phyloP scores from a whole-genome alignment of 148 eudicot species.

The Polygonum maritimum region DNA sequence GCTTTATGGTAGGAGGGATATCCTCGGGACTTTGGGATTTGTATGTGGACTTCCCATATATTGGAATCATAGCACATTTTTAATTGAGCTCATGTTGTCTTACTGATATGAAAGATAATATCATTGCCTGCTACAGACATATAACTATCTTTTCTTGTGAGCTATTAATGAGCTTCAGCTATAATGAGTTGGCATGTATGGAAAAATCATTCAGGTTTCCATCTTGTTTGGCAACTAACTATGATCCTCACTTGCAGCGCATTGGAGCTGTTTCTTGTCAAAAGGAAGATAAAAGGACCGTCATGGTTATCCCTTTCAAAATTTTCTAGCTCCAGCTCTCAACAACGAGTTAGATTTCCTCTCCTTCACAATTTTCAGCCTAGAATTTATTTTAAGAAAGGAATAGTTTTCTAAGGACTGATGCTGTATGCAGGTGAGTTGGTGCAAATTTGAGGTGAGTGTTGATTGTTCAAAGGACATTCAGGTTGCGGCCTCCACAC shows the following conservation, averaged over 20 bases:
- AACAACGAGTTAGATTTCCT: slow-evolving; percentile 54
- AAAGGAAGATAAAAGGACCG: slow-evolving; percentile 95
- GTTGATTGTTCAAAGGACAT: slow-evolving; percentile 78
- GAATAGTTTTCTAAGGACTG: not conserved
- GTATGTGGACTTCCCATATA: too few species aligned
- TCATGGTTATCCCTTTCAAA: slow-evolving; percentile 82
- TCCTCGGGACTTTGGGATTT: not conserved
- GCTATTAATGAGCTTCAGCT: not conserved
- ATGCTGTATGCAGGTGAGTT: slow-evolving; percentile 68
- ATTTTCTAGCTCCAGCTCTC: slow-evolving; percentile 49
- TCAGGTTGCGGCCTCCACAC: slow-evolving; percentile 41
- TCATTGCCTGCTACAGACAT: not conserved
- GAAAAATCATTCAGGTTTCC: not conserved
- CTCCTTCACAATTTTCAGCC: not conserved
- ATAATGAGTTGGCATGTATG: not conserved
- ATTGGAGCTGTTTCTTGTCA: slow-evolving; percentile 77
- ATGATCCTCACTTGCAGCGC: slow-evolving; percentile 42
- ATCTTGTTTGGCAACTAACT: slow-evolving; percentile 3
- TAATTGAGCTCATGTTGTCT: not conserved
- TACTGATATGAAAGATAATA: not conserved
- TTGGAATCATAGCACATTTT: too few species aligned
- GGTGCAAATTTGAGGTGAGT: slow-evolving; percentile 92
- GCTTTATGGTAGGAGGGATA: too few species aligned
- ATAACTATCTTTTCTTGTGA: not conserved
- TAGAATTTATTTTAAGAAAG: not conserved